These are phyloP conservation scores for Arabidopsis thaliana DNA, from an alignment of 345 rosid species.

Conservation along the genomic window TAIR10.1 NC_003071.7:15869501-15870000, in stretches of 20 bases:
- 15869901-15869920: slow-evolving; percentile 37
- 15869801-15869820: slow-evolving; percentile 91
- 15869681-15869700: slow-evolving; percentile 74
- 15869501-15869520: slow-evolving; percentile 71
- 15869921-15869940: slow-evolving; percentile 45
- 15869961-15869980: slow-evolving; percentile 41
- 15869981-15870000: slow-evolving; percentile 29
- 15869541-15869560: slow-evolving; percentile 80
- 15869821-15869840: slow-evolving; percentile 95
- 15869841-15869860: slow-evolving; percentile 84
- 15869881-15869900: slow-evolving; percentile 48
- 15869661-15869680: slow-evolving; percentile 69
- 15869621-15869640: slow-evolving; percentile 91
- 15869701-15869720: slow-evolving; percentile 94
- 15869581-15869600: slow-evolving; percentile 79
- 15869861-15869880: slow-evolving; percentile 94
- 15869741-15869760: slow-evolving; percentile 94
- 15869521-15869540: slow-evolving; percentile 87
- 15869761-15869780: slow-evolving; percentile 79
- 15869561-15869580: slow-evolving; percentile 61
- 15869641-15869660: slow-evolving; percentile 86
- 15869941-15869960: slow-evolving; percentile 39
- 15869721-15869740: slow-evolving; percentile 83
- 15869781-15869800: slow-evolving; percentile 80
- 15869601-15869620: slow-evolving; percentile 87